Base-by-base conservation (phyloP, 225 moss, liverwort and hornwort species). In the Sphagnum contortum region DNA sequence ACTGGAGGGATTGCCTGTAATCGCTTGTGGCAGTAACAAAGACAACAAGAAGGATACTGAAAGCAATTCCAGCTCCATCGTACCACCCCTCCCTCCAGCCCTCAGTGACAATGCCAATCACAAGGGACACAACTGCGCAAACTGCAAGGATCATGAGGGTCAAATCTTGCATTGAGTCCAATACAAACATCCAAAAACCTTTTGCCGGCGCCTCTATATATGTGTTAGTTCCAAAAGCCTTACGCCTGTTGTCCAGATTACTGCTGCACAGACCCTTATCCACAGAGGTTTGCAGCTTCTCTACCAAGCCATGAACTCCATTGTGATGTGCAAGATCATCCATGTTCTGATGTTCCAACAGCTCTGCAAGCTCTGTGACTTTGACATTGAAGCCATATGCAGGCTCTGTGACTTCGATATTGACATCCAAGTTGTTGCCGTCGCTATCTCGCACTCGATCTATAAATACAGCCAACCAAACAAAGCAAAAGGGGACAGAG, bases 61-160 rank as follows among this genome's bases (percentile, higher is more conserved):
- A 55, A 29, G 59, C 59, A 51, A 72, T 72, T 57, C 72, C 72
- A 10, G 47, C 66, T 5, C 72, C 72, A 51, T 72, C 72, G 11
- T 66, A 72, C 72, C 72, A 72, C 8, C 72, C 72, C 47, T 66
- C 72, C 29, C 59, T 11, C 87, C 78, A 87, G 57, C 87, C 87
- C 57, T 83, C 80, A 44, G 77, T 77, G 5, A 77, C 52, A 46
- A 72, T 58, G 48, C 72, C 72, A 47, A 72, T 66, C 6, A 55
- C 53, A 14, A 72, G 9, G 29, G 72, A 72, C 8, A 72, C 14
- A 11, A 72, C 49, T 7, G 72, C 72, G 29, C 72, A 72, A 11
- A 66, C 45, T 6, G 59, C 52, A 11, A 72, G 66, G 52, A 72
- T 72, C 4, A 61, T 45, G 3, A 72, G 60, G n/a, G 72, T 72